A percentile compares a stretch with the other conserved stretches of the same genome.
These are phyloP conservation scores for Botrytis fragariae DNA, from an alignment of 2,329 filamentous ascomycete genomes.

Conservation along the genomic window DNA sequence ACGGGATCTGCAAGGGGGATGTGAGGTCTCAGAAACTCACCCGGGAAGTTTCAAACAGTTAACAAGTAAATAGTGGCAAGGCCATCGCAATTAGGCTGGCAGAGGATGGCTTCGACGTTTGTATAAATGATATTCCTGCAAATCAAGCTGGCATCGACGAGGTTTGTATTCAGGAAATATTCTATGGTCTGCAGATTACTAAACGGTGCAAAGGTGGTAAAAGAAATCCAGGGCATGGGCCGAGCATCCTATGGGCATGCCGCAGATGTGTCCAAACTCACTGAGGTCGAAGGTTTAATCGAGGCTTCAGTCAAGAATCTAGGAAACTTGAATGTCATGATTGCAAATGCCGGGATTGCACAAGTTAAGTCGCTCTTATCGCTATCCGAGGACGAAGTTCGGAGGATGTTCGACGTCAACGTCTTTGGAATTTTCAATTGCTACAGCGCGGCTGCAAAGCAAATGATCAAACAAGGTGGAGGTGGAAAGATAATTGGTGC, in stretches of 20 bases:
- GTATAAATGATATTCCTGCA: constrained; percentile 59
- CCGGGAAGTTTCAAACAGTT: constrained; percentile 9
- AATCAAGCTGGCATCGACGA: constrained; percentile 53
- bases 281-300: constrained; percentile 35
- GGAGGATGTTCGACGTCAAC: constrained; percentile 60
- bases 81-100: constrained; percentile 63
- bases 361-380: constrained; percentile 35
- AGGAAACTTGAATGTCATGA: constrained; percentile 36
- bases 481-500: constrained; percentile 38
- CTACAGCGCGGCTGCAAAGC: constrained; percentile 60
- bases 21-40: constrained; percentile 32
- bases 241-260: constrained; percentile 53
- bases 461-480: constrained; percentile 61
- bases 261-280: constrained; percentile 54
- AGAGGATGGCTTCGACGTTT: constrained; percentile 63
- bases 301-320: constrained; percentile 31
- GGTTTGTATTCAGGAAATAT: constrained; percentile 31
- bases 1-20: constrained; percentile 44
- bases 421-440: constrained; percentile 65
- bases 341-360: constrained; percentile 37
- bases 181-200: not conserved
- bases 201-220: constrained; percentile 39
- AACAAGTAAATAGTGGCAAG: constrained; percentile 48
- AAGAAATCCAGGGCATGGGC: constrained; percentile 52
- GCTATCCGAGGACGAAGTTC: constrained; percentile 37